phyloP scores from a whole-genome alignment of 257 asterid species.

The Leonotis leonurus region DNA sequence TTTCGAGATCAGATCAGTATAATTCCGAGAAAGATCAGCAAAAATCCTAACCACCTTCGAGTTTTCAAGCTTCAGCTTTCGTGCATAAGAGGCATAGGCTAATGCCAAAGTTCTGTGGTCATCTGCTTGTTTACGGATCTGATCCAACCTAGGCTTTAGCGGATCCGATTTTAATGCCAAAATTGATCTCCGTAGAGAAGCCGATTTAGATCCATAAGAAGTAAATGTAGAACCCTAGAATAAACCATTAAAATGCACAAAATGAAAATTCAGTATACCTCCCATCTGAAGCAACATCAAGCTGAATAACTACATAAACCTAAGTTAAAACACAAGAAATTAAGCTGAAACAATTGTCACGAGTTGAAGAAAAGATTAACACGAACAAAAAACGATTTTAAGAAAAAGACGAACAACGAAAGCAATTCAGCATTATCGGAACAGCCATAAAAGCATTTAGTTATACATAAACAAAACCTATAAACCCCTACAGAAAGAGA shows the following conservation, averaged over 20 bases:
- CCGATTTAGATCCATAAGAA: slow-evolving; percentile 27
- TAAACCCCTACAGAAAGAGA: not conserved
- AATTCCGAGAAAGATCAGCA: slow-evolving; percentile 55
- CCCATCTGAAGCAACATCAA: not conserved
- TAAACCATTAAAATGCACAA: not conserved
- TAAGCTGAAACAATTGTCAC: not conserved
- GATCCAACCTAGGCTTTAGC: slow-evolving; percentile 63
- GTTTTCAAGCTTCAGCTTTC: slow-evolving; percentile 70
- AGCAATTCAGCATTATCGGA: slow-evolving; percentile 11
- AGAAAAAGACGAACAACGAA: slow-evolving; percentile 4
- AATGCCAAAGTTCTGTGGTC: slow-evolving; percentile 53
- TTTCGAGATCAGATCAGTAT: slow-evolving; percentile 51
- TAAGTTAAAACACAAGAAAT: slow-evolving; percentile 1
- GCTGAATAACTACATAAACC: not conserved
- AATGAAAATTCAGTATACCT: slow-evolving; percentile 8
- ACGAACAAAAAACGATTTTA: slow-evolving; percentile 8
- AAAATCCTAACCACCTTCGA: slow-evolving; percentile 62
- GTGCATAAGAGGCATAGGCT: slow-evolving; percentile 66
- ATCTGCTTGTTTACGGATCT: slow-evolving; percentile 69
- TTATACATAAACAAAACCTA: slow-evolving; percentile 7
- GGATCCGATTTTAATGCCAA: slow-evolving; percentile 65
- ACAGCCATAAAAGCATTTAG: slow-evolving; percentile 22
- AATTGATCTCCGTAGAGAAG: slow-evolving; percentile 38
- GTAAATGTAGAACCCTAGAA: slow-evolving; percentile 35
- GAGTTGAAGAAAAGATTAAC: slow-evolving; percentile 8